Evolutionary conservation across 345 rosid genomes (phyloP).

Genomic region (Melaleuca quinquenervia): DNA sequence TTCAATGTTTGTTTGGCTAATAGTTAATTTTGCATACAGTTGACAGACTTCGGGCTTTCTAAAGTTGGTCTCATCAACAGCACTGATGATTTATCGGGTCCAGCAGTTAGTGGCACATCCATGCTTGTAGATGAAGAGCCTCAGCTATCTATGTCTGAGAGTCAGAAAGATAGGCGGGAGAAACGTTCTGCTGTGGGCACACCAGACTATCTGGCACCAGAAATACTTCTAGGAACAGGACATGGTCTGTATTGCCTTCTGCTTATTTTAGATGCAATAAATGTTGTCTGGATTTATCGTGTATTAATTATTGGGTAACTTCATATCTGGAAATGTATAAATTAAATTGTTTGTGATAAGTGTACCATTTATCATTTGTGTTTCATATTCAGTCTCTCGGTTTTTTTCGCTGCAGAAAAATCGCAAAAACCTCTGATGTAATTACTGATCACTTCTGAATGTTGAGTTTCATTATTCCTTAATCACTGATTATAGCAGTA

Average conservation of each 20-base stretch:
- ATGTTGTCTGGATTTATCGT: background rate
- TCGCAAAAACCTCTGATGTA: background rate
- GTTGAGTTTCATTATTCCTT: background rate
- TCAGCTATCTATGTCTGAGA: conserved; percentile 42
- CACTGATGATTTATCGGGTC: conserved; percentile 97
- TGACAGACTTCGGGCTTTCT: conserved; percentile 86
- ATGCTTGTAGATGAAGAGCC: conserved; percentile 84
- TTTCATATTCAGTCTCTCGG: background rate
- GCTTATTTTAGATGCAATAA: conserved; percentile 8
- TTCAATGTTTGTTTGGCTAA: background rate
- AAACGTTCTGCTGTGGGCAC: conserved; percentile 99
- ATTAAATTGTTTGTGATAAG: background rate
- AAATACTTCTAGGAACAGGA: conserved; percentile 97
- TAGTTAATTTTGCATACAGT: conserved; percentile 24
- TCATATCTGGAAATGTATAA: background rate
- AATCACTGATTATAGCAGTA: background rate
- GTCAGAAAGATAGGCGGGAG: conserved; percentile 64
- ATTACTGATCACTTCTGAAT: background rate
- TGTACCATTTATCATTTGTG: background rate
- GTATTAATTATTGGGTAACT: background rate
- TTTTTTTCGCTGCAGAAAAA: background rate
- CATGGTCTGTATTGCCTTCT: conserved; percentile 67
- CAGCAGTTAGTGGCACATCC: conserved; percentile 70
- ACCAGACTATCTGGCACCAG: conserved; percentile 99
- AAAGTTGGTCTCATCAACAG: conserved; percentile 98